phyloP scores from a whole-genome alignment of 2,329 filamentous ascomycete genomes.

The Pseudocercospora ulei region DNA sequence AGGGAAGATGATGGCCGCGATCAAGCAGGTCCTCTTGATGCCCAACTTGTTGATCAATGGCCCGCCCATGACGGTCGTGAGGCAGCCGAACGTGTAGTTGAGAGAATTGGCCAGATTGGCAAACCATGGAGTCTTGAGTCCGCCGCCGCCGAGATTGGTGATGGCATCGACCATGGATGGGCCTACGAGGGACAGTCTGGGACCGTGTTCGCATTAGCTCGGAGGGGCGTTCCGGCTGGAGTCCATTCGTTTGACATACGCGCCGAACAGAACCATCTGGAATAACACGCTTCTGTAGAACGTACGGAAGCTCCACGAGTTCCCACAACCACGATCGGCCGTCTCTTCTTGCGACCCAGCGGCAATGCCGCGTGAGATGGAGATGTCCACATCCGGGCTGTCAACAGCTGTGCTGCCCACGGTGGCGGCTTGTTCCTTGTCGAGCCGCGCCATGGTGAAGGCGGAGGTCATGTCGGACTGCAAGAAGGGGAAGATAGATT shows the following conservation, averaged over 20 bases:
- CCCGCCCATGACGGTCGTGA: slow-evolving; percentile 30
- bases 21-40: slow-evolving; percentile 35
- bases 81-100: slow-evolving; percentile 22
- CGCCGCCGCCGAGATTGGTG: slow-evolving; percentile 24
- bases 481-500: too few species aligned
- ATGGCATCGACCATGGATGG: slow-evolving; percentile 26
- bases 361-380: slow-evolving; percentile 8
- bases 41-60: slow-evolving; percentile 37
- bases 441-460: too few species aligned
- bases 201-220: too few species aligned
- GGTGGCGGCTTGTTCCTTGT: slow-evolving; percentile 5
- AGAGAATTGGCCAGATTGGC: slow-evolving; percentile 24
- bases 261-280: slow-evolving; percentile 26
- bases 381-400: not conserved
- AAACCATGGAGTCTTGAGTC: slow-evolving; percentile 21
- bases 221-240: too few species aligned
- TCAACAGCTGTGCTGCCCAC: slow-evolving; percentile 7
- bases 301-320: slow-evolving; percentile 9
- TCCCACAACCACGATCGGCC: slow-evolving; percentile 11
- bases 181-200: slow-evolving; percentile 18
- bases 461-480: too few species aligned
- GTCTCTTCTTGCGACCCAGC: slow-evolving; percentile 13
- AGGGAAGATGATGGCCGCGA: slow-evolving; percentile 34
- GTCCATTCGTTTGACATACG: slow-evolving; percentile 3
- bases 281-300: slow-evolving; percentile 24